These are phyloP conservation scores for Lachnellula arida DNA, from an alignment of 2,329 filamentous ascomycete genomes.

Conservation along the genomic window DNA sequence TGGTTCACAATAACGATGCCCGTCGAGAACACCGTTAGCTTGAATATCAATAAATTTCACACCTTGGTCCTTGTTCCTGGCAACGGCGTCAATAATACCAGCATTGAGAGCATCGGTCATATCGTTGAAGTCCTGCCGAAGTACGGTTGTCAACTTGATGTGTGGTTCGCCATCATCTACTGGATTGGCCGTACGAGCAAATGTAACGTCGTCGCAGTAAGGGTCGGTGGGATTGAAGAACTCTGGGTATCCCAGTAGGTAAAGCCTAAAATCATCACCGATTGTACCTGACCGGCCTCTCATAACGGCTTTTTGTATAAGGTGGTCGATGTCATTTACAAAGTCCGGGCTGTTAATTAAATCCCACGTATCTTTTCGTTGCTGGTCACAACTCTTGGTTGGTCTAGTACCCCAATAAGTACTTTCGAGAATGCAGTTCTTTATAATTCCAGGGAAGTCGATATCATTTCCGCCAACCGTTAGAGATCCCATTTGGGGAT, in stretches of 20 bases:
- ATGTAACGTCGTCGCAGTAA: constrained; percentile 5
- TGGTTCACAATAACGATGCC: constrained; percentile 3
- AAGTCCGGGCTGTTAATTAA: neutral
- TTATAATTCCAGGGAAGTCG: constrained; percentile 6
- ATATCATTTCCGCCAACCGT: constrained; percentile 6
- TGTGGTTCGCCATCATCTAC: constrained; percentile 2
- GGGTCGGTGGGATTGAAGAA: neutral
- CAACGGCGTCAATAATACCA: neutral
- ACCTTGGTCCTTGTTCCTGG: neutral
- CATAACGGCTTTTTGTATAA: constrained; percentile 1
- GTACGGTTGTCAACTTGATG: neutral
- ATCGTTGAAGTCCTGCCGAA: constrained; percentile 3
- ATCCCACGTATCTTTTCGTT: neutral
- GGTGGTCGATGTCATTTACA: neutral
- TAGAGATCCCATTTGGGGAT: neutral
- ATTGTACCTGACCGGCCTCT: neutral
- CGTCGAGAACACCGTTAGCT: neutral
- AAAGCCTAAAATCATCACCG: constrained; percentile 2
- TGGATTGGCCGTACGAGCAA: constrained; percentile 5
- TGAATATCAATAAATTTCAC: constrained; percentile 1
- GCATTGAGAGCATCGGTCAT: constrained; percentile 1
- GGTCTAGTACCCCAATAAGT: too few relatives aligned
- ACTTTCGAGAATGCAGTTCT: constrained; percentile 4
- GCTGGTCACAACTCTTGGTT: constrained; percentile 1
- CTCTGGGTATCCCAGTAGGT: constrained; percentile 1